Percentiles rank a stretch among this genome's conserved stretches.
phyloP scores from a whole-genome alignment of 306 rosid species.

The Leucaena leucocephala region DNA sequence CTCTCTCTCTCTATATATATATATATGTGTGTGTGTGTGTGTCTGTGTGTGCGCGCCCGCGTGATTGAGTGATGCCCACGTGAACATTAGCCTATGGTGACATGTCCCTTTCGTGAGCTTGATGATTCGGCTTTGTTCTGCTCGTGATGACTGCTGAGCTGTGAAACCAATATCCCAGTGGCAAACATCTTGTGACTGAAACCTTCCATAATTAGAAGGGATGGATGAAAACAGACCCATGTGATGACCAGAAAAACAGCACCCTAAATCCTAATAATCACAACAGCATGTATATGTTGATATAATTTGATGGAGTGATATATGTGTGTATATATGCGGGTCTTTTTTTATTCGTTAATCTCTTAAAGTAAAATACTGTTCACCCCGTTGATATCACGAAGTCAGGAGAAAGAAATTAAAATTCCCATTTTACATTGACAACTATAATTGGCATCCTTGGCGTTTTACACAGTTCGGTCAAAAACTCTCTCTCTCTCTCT shows the following conservation, averaged over 20 bases:
- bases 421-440: neutral
- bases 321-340: neutral
- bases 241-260: neutral
- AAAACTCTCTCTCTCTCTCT: neutral
- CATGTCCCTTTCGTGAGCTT: neutral
- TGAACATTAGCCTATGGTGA: conserved; percentile 30
- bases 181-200: conserved; percentile 28
- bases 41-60: neutral
- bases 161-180: neutral
- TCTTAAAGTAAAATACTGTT: neutral
- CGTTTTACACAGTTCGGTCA: neutral
- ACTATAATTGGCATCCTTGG: neutral
- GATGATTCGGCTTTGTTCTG: neutral
- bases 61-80: conserved; percentile 23
- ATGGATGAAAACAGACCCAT: neutral
- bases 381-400: neutral
- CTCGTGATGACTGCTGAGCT: neutral
- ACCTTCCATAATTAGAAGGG: conserved; percentile 21
- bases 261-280: neutral
- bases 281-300: neutral
- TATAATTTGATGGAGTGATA: neutral
- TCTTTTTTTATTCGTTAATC: neutral
- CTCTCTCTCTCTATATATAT: neutral
- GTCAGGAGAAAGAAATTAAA: neutral
- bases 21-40: too few relatives aligned